These are phyloP conservation scores for Camelina neglecta DNA, from an alignment of 345 rosid genomes.

Conservation along the genomic window DNA sequence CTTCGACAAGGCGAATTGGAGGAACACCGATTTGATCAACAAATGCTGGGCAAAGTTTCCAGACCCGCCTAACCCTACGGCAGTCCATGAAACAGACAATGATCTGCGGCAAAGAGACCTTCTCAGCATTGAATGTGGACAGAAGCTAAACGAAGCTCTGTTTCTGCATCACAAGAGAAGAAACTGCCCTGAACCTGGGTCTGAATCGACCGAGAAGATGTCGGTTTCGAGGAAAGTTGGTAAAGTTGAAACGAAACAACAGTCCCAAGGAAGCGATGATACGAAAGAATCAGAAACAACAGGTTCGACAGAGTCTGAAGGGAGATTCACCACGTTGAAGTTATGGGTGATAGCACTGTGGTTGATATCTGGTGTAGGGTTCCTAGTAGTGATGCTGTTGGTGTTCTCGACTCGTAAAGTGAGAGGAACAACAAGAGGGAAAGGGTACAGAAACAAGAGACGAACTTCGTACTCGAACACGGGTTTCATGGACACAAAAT, in stretches of 20 bases:
- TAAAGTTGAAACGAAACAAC: conserved; percentile 22
- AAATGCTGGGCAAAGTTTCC: conserved; percentile 92
- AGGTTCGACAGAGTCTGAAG: conserved; percentile 47
- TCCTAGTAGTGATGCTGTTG: conserved; percentile 60
- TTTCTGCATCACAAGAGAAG: conserved; percentile 73
- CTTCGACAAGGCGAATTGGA: conserved; percentile 96
- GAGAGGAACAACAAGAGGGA: conserved; percentile 63
- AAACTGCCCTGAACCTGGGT: conserved; percentile 64
- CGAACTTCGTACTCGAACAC: conserved; percentile 53
- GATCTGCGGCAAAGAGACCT: conserved; percentile 65
- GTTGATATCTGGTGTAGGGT: conserved; percentile 76
- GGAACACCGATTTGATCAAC: conserved; percentile 75
- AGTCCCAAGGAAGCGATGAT: conserved; percentile 39
- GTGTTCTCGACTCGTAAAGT: conserved; percentile 61
- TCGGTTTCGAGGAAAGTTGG: conserved; percentile 37
- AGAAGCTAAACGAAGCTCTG: conserved; percentile 79
- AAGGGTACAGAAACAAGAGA: conserved; percentile 68
- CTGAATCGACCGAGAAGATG: conserved; percentile 31
- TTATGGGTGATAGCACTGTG: conserved; percentile 76
- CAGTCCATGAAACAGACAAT: conserved; percentile 58
- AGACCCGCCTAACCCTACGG: conserved; percentile 74
- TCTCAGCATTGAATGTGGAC: conserved; percentile 92
- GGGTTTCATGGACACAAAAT: conserved; percentile 45
- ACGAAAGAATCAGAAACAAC: conserved; percentile 50
- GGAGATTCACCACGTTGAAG: conserved; percentile 63